Base-by-base conservation (phyloP, 2,329 filamentous ascomycete species). In the Aciculosporium take region DNA sequence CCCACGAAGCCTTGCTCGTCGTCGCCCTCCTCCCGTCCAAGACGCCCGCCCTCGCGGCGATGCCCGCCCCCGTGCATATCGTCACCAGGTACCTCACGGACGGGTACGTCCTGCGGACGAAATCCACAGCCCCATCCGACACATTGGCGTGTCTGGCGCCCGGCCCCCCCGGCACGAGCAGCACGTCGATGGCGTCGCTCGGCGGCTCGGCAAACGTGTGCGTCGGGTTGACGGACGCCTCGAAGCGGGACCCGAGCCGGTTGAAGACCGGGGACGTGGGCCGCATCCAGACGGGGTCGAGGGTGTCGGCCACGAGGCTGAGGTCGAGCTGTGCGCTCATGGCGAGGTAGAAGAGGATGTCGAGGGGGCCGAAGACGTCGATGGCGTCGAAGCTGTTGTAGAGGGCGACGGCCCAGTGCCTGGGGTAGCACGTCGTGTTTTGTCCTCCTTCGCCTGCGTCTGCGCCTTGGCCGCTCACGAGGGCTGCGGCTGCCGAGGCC, bases 151-250 rank as follows among this genome's bases (percentile, higher is more conserved):
- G 13, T 8, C 65, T 55, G 3, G 59, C 61, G 2, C 77, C 78
- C 0, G 60, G 42, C 0, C 79, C 78, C 6, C 80, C 79, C 0
- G 79, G 79, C 7, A 84, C 57, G 12, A 84, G 53, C 10, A 84
- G 62, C 5, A 81, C 72, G 8, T 62, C 61, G 1, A 68, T 68
- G n/a, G n/a, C n/a, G 3, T 66, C 62, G 3, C 57, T 57, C 1
- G 68, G 71, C 2, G 66, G 62, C 3, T 61, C 53, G 36, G 56
- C 61, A 48, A 75, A 76, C 0, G 76, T 80, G 51, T 63, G 60
- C 4, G 65, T 67, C 12, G 66, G 61, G 30, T 57, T 46, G 28
- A 67, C 41, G 29, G 47, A 44, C 20, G 61, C 53, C 35, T 49
- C 53, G 43, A 64, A 61, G 34, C 48, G 48, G 15, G 54, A 56